A percentile compares a stretch with the other conserved stretches of the same genome.
phyloP scores from a whole-genome alignment of 2,329 filamentous ascomycete species.

The Chaetomiaceae sp. region DNA sequence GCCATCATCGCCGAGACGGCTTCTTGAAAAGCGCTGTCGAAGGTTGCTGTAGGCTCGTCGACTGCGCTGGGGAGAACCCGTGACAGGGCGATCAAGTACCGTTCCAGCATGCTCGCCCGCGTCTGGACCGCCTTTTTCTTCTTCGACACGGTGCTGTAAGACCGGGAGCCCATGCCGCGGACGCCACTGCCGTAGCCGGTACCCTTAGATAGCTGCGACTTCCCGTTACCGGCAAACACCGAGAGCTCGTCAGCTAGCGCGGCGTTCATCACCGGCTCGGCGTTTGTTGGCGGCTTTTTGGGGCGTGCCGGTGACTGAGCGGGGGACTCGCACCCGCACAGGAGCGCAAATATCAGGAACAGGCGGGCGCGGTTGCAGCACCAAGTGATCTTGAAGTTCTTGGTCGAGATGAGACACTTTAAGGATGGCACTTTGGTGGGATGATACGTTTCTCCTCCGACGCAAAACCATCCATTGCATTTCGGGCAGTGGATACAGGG shows the following conservation, averaged over 20 bases:
- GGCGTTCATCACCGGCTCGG: too few relatives aligned
- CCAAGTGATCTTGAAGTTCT: constrained; percentile 17
- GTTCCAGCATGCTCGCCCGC: background rate
- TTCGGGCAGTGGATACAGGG: constrained; percentile 9
- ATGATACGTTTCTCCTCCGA: constrained; percentile 1
- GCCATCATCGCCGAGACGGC: constrained; percentile 16
- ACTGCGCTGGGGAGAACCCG: background rate
- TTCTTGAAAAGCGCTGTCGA: constrained; percentile 2
- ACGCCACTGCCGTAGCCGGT: constrained; percentile 18
- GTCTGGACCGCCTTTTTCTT: background rate
- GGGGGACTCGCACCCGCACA: constrained; percentile 17
- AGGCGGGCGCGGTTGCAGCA: constrained; percentile 23
- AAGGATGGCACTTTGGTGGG: background rate
- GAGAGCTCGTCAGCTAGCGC: too few relatives aligned
- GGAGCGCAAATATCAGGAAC: constrained; percentile 23
- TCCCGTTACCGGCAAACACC: too few relatives aligned
- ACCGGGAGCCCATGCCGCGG: too few relatives aligned
- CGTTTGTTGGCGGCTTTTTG: too few relatives aligned
- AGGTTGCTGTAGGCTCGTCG: background rate
- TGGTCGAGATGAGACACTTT: background rate
- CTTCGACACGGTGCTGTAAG: background rate
- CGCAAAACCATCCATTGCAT: constrained; percentile 17
- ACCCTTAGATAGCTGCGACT: constrained; percentile 18
- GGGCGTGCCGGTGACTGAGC: too few relatives aligned
- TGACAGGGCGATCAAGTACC: constrained; percentile 16